Base-by-base conservation (phyloP, 2,329 filamentous ascomycete genomes). In the Diaporthe helianthi region DNA sequence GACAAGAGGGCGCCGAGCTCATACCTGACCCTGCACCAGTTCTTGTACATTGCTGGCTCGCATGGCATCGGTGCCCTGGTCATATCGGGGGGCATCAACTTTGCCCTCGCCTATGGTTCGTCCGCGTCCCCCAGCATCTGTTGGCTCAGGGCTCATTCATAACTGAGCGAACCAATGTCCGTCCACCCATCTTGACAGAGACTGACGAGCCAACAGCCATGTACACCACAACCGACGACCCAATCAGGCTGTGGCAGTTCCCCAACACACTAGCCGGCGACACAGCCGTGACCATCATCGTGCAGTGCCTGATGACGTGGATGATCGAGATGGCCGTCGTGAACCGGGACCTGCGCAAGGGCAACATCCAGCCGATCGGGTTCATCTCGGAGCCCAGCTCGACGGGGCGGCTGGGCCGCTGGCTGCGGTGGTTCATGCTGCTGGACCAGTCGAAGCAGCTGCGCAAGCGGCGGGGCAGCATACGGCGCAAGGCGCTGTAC, bases 271-370 rank as follows among this genome's bases (percentile, higher is more conserved):
- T 87, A 2, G 80, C 83, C 17, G 82, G 80, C 65, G 85, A 87
- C 74, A 82, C 81, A 3, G 82, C 79, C 46, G 78, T 87, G 49
- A 87, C 85, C n/a, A 80, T 85, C 69, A 78, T 87, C 71, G 65
- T 86, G 63, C 85, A 87, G 75, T 81, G 78, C 72, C 74, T 84
- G 71, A 77, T 85, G 55, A 87, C 85, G 26, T 87, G 85, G 85
- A 76, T 85, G 63, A 77, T 85, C 51, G 83, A 86, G 73, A 76
- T 81, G 44, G 69, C 80, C 33, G 75, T 86, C n/a, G 84, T 87
- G 31, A 82, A 81, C 72, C 77, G 78, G 26, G 84, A 87, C 75
- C 76, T 87, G 24, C 78, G 76, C 26, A 76, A 76, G 41, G 82
- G 83, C 41, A 78, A 77, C 10, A 79, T 87, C 53, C 80, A 83